phyloP scores from a whole-genome alignment of 78 protist species.

The Dictyostelium firmibasis region DNA sequence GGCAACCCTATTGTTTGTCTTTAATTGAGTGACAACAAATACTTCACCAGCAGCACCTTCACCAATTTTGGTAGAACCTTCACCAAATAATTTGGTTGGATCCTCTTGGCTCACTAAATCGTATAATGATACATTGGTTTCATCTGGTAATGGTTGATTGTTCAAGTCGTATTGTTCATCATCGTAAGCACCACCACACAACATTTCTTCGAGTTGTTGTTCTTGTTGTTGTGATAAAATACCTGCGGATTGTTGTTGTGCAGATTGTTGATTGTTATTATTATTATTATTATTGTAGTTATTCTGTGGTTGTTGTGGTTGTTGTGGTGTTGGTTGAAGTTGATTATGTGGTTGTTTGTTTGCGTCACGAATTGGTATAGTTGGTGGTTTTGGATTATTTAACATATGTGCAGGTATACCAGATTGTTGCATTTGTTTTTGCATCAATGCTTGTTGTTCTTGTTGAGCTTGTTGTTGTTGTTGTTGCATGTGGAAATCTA shows the following conservation, averaged over 20 bases:
- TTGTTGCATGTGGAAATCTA: constrained; percentile 76
- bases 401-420: constrained; percentile 17
- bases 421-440: neutral
- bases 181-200: constrained; percentile 23
- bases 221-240: neutral
- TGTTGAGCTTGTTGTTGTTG: neutral
- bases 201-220: constrained; percentile 3
- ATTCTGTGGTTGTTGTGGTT: neutral
- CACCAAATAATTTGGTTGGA: constrained; percentile 74
- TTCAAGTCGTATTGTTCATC: neutral
- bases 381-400: constrained; percentile 26
- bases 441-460: neutral
- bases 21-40: constrained; percentile 65
- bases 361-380: constrained; percentile 18
- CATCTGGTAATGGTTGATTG: constrained; percentile 69
- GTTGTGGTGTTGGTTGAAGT: neutral
- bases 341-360: neutral
- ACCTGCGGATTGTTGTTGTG: neutral
- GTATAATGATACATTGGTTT: constrained; percentile 58
- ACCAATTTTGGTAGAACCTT: constrained; percentile 69
- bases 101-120: constrained; percentile 80
- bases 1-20: constrained; percentile 81
- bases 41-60: constrained; percentile 87
- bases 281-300: neutral
- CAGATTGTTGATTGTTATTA: neutral